Percentiles rank a stretch among this genome's conserved stretches.
These are phyloP conservation scores for Kodamaea suecica DNA, from an alignment of 1,139 yeast species.

Conservation along the genomic window DNA sequence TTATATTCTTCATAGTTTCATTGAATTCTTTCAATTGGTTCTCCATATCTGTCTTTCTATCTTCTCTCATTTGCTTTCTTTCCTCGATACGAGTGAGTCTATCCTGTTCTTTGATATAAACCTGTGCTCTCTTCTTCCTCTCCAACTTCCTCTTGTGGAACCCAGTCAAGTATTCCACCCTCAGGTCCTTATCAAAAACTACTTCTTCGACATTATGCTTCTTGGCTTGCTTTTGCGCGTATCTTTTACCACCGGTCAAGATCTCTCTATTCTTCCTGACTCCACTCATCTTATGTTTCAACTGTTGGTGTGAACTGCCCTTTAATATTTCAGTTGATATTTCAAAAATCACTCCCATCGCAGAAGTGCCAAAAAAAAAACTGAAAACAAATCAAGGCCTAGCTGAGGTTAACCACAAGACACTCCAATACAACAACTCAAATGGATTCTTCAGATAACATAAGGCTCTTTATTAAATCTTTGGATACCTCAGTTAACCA, in stretches of 20 bases:
- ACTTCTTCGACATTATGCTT: constrained; percentile 77
- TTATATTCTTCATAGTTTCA: constrained; percentile 48
- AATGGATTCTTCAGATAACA: constrained; percentile 45
- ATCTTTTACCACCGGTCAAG: constrained; percentile 82
- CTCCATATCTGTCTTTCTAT: constrained; percentile 62
- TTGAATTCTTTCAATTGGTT: constrained; percentile 59
- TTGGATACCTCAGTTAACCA: constrained; percentile 32
- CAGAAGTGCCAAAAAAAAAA: too few species aligned
- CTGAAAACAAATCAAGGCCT: too few species aligned
- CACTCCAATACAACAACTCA: background rate
- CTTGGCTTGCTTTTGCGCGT: constrained; percentile 62
- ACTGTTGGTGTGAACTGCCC: background rate
- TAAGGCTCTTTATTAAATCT: constrained; percentile 27
- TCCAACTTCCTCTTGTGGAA: constrained; percentile 91
- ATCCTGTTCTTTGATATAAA: constrained; percentile 70
- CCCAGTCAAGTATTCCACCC: constrained; percentile 85
- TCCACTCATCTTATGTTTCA: constrained; percentile 16
- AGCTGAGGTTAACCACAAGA: background rate
- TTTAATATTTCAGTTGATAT: constrained; percentile 1
- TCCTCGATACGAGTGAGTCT: constrained; percentile 73
- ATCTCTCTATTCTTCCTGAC: constrained; percentile 67
- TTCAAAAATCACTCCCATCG: constrained; percentile 8
- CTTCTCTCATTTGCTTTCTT: constrained; percentile 65
- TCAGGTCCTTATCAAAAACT: constrained; percentile 67
- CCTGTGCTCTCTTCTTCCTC: constrained; percentile 83